Evolutionary conservation across 306 rosid species (phyloP).

Genomic region (Castanea crenata): DNA sequence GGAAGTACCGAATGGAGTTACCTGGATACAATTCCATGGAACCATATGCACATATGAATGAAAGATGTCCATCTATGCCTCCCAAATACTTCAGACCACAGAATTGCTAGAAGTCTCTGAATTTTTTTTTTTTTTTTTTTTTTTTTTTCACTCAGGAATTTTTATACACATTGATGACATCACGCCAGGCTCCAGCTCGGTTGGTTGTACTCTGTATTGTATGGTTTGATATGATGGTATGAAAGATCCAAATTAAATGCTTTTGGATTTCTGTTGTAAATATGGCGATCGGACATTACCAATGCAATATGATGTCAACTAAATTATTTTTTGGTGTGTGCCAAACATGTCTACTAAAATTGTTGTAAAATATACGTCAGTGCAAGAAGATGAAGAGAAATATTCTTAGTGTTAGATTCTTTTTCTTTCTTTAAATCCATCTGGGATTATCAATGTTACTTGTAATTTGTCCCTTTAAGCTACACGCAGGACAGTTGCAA

Average conservation of each 20-base stretch:
- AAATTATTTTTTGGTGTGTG: too few species aligned
- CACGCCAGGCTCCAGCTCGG: background rate
- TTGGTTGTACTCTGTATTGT: background rate
- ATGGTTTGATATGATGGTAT: slow-evolving; percentile 3
- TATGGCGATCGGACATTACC: background rate
- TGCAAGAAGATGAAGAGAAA: background rate
- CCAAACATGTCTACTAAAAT: background rate
- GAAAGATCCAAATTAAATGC: background rate
- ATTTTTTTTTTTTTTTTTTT: too few species aligned
- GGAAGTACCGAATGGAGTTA: slow-evolving; percentile 84
- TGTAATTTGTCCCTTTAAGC: too few species aligned
- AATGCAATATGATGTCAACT: background rate
- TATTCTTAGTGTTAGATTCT: too few species aligned
- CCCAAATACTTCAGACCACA: slow-evolving; percentile 59
- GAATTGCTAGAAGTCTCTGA: slow-evolving; percentile 50
- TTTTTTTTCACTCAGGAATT: slow-evolving; percentile 7
- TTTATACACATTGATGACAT: background rate
- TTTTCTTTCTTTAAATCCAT: background rate
- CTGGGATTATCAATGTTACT: background rate
- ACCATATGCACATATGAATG: slow-evolving; percentile 86
- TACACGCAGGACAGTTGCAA: too few species aligned
- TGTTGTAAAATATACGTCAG: background rate
- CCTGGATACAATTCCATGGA: slow-evolving; percentile 80
- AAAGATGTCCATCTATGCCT: slow-evolving; percentile 93
- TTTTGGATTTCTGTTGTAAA: slow-evolving; percentile 2